phyloP scores from a whole-genome alignment of 805 yeast genomes.

The Ogataea saltuana region DNA sequence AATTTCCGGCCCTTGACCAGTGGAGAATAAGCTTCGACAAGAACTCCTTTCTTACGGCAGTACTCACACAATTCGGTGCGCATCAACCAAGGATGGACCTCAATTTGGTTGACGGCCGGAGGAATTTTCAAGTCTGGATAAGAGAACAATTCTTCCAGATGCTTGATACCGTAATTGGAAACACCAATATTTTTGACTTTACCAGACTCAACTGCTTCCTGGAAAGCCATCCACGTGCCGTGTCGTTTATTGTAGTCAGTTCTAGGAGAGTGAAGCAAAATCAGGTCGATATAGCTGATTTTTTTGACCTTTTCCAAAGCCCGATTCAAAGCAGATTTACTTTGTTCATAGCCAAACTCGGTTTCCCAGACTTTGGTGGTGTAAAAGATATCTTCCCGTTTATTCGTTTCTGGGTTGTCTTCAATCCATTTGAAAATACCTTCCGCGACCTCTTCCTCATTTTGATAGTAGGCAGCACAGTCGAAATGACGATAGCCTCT shows the following conservation, averaged over 20 bases:
- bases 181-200: slow-evolving; percentile 58
- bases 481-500: slow-evolving; percentile 76
- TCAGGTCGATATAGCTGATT: slow-evolving; percentile 54
- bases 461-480: slow-evolving; percentile 66
- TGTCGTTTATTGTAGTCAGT: slow-evolving; percentile 44
- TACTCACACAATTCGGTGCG: slow-evolving; percentile 46
- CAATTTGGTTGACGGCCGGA: slow-evolving; percentile 54
- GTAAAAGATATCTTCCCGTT: slow-evolving; percentile 41
- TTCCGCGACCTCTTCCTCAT: slow-evolving; percentile 60
- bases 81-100: slow-evolving; percentile 52
- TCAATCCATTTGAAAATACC: slow-evolving; percentile 52
- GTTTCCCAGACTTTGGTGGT: slow-evolving; percentile 41
- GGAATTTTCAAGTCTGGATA: slow-evolving; percentile 44
- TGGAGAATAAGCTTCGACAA: slow-evolving; percentile 64
- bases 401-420: slow-evolving; percentile 27
- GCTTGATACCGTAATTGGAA: slow-evolving; percentile 60
- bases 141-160: slow-evolving; percentile 51
- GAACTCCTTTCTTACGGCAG: slow-evolving; percentile 46
- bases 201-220: slow-evolving; percentile 54
- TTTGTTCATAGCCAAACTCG: slow-evolving; percentile 38
- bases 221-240: slow-evolving; percentile 55
- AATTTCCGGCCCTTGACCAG: slow-evolving; percentile 55
- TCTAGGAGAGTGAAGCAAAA: slow-evolving; percentile 56
- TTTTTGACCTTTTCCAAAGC: slow-evolving; percentile 44
- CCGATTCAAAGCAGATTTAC: slow-evolving; percentile 43